Base-by-base conservation (phyloP, 2,329 filamentous ascomycete genomes). In the Colletotrichum viniferum region DNA sequence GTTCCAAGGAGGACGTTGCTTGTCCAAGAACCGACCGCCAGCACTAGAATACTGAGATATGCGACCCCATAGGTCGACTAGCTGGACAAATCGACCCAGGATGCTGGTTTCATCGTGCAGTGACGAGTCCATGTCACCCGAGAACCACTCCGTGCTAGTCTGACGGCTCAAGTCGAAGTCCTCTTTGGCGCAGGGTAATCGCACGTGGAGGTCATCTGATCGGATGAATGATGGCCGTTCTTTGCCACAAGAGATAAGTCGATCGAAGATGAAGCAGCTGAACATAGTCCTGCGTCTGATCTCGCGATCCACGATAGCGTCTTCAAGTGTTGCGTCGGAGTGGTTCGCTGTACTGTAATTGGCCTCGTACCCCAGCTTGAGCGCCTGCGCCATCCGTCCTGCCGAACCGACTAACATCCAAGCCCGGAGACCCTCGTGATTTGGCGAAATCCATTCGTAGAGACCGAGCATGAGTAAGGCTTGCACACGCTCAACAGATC, bases 201-300 rank as follows among this genome's bases (percentile, higher is more conserved):
- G 92, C 21, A 94, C 91, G 32, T 88, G 86, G 6, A 94, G 82
- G 71, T 93, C 90, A 6, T 90, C 86, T 1, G 90, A 84, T 52
- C 88, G 87, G 61, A 94, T 88, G 79, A 91, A 91, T 12, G 89
- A 87, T 2, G 90, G 87, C n/a, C 92, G 87, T 69, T 91, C 88
- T 76, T 90, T 90, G n/a, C 93, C 93, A 78, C 90, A 92, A 56
- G 92, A 90, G 24, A 94, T 85, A 82, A 94, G 90, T 6, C 92
- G 90, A 81, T 95, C 94, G 79, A 95, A 86, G 68, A 95, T 91
- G 74, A 94, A 92, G 79, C 93, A 94, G 78, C 93, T 94, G 86
- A 93, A 95, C 86, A 95, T 93, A 1, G 93, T 94, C 12, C 94
- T 89, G 34, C 94, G 87, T 74, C 89, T 87, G 13, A 93, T 88